A percentile compares a stretch with the other conserved stretches of the same genome.
phyloP scores from a whole-genome alignment of 345 rosid species.

The Hevea brasiliensis region DNA sequence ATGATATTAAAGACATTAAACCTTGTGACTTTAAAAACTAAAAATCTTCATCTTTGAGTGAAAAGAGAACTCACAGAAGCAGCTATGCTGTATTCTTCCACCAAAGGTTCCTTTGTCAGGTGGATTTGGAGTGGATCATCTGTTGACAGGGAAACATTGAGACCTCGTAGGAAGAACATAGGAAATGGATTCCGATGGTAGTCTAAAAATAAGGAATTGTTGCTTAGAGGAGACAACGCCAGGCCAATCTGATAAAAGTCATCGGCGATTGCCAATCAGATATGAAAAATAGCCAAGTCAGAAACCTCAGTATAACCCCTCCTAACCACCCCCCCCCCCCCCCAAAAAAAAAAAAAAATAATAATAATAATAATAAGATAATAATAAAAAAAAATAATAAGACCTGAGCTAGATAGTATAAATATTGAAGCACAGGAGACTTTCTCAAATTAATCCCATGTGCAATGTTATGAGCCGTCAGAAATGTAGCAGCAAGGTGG shows the following conservation, averaged over 20 bases:
- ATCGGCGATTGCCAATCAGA: slow-evolving; percentile 20
- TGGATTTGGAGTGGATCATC: slow-evolving; percentile 99
- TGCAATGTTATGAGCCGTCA: slow-evolving; percentile 88
- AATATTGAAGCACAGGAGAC: slow-evolving; percentile 99
- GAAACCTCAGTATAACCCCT: too few relatives aligned
- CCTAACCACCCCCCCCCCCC: not conserved
- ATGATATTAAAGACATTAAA: not conserved
- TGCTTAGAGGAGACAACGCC: slow-evolving; percentile 99
- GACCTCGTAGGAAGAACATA: slow-evolving; percentile 86
- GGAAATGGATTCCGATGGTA: slow-evolving; percentile 95
- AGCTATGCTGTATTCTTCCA: slow-evolving; percentile 98
- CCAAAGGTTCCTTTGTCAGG: slow-evolving; percentile 93
- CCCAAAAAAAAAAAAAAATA: not conserved
- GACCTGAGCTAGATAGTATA: slow-evolving; percentile 96
- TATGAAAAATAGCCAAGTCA: slow-evolving; percentile 6
- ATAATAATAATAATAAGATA: too few relatives aligned
- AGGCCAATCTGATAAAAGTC: slow-evolving; percentile 73
- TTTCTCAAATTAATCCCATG: slow-evolving; percentile 96
- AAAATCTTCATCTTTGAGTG: not conserved
- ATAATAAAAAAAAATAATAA: not conserved
- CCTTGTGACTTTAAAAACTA: not conserved
- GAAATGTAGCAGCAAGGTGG: slow-evolving; percentile 99
- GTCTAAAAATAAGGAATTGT: slow-evolving; percentile 93
- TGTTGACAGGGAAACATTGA: slow-evolving; percentile 94
- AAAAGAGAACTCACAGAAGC: slow-evolving; percentile 71